Evolutionary conservation across 441 rosid species (phyloP), one percentile per base, ranked within the genome.

Genomic region (Jatropha podagrica): DNA sequence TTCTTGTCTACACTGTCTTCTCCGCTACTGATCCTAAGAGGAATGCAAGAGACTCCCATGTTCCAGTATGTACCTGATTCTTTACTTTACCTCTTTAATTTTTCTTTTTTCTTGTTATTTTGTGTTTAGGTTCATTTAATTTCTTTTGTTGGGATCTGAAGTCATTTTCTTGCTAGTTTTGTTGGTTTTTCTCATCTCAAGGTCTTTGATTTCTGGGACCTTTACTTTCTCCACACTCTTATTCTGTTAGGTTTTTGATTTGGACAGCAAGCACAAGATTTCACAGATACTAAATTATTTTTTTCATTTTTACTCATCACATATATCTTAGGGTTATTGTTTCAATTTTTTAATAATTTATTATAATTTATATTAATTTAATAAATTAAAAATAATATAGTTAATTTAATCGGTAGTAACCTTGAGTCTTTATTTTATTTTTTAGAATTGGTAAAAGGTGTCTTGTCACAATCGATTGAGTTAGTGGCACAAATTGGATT

Each of bases 21-120:
- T 84, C 97, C 18, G 97, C 97, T 63, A 93, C 96, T 46, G 96
- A 93, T 80, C 96, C 97, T 8, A 93, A 93, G 84, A 87, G 97
- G 55, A 90, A 77, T 76, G 97, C 97, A 0, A 90, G 97, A 69
- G 97, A 93, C 83, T 93, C 96, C 14, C 96, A 93, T 72, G 85
- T 91, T 62, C 96, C 96, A 64, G 97, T 92, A 77, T 6, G 87
- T 71, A 59, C 60, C 68, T 20, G 17, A 32, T 60, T 49, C 10
- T 68, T 42, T 26, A 0, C 37, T 74, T n/a, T 32, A 8, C 5
- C 5, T 41, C 0, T 17, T 58, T 59, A 0, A 48, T 20, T 46
- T 7, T 42, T 18, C 1, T 7, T 26, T 26, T 18, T 49, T 32
- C 3, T 9, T 7, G 1, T 32, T 48, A 27, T 44, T 72, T 20